Base-by-base conservation (phyloP, 192 early-diverging fungal genomes). In the Allomyces javanicus region DNA sequence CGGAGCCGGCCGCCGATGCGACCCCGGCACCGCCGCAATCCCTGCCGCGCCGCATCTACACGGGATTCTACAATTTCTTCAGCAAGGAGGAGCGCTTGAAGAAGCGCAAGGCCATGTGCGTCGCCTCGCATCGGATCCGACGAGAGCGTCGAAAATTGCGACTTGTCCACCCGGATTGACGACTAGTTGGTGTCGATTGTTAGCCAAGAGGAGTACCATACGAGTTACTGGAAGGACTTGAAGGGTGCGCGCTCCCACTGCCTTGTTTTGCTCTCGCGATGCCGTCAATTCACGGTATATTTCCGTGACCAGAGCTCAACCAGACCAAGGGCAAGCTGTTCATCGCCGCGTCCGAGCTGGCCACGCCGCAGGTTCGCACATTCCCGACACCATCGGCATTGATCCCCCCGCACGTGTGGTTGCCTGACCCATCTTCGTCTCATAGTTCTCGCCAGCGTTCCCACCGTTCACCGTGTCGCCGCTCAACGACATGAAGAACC, bases 211-310 rank as follows among this genome's bases (percentile, higher is more conserved):
- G 50, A 58, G 21, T 58, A 21, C 21, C 50, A 58, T 6, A n/a
- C 12, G 50, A 58, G 50, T n/a, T 58, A 58, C 50, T 58, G 50
- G 50, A 58, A 58, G 50, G 50, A 58, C 50, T 58, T 58, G 50
- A 14, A 58, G 12, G 50, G 50, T 58, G 2, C 50, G 50, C 4
- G 12, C 21, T 58, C 12, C 21, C 17, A 0, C 6, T 58, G 1
- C 12, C 12, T 1, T 1, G 10, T 58, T n/a, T 58, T 21, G 50
- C 3, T 21, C 17, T 21, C 21, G 7, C 3, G 17, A 4, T 4
- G 12, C 50, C 21, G 2, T 14, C 50, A 3, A 10, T 6, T 14
- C 14, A 58, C 50, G 12, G 17, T 21, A 4, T 21, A n/a, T 14
- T 58, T 58, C 50, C 12, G 21, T 21, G 12, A 21, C 2, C 50